Base-by-base conservation (phyloP, 495 filamentous ascomycete species). In the Penicillium cinerascens region DNA sequence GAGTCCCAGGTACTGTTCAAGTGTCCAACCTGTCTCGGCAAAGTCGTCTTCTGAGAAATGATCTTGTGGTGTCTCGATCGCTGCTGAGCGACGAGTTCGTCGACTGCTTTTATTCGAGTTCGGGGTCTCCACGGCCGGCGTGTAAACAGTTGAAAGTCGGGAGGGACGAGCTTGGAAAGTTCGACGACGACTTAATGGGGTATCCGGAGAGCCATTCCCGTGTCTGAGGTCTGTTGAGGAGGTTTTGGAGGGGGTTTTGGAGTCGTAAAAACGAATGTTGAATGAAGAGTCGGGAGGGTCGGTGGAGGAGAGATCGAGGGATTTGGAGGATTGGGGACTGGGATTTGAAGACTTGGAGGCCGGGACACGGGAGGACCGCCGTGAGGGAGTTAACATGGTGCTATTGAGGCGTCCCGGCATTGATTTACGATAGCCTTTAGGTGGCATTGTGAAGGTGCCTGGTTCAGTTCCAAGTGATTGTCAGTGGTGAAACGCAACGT, bases 111-210 rank as follows among this genome's bases (percentile, higher is more conserved):
- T 36, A n/a, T 3, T 54, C 10, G 56, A 50, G 33, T 26, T 49
- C 6, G 46, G 56, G 16, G 54, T 47, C 7, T 64, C 63, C 40
- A 52, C 44, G 5, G 53, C 45, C 18, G 63, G 63, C 6, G 60
- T 61, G 42, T 54, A 55, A 39, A 66, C 63, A n/a, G 47, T 64
- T 0, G 60, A 64, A 3, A 66, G 44, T 18, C 63, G 57, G 9
- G 63, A 64, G 0, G 63, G 63, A 23, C 60, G 57, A 29, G 60
- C 44, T 36, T 64, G 54, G 13, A 66, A 66, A 0, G 40, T 29
- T 13, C 55, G 47, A 6, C 63, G 63, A 20, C 47, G 52, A n/a
- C 49, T 50, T 4, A 46, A 46, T 9, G 60, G 49, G 20, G 41
- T 23, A 16, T 66, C 58, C 0, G 60, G 52, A 9, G 52, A 33